Base-by-base conservation (phyloP, 2,329 filamentous ascomycete genomes). In the Ilyonectria robusta region DNA sequence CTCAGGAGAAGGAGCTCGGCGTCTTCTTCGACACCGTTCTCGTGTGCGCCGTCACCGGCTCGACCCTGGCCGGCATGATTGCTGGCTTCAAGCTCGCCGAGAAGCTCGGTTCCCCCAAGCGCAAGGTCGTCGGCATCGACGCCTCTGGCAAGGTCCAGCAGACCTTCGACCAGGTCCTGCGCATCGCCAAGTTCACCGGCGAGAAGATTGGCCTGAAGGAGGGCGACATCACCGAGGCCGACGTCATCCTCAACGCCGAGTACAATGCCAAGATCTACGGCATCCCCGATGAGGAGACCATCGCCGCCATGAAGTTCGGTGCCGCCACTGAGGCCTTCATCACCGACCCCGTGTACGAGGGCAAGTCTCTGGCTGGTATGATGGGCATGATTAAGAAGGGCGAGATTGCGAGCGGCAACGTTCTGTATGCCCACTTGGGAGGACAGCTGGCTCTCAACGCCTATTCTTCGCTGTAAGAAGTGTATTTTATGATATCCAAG, bases 291-390 rank as follows among this genome's bases (percentile, higher is more conserved):
- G 81, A 88, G 77, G 81, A 82, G 73, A 94, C 92, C 1, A 85
- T 91, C 56, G 89, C 89, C 35, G 91, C 91, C 0, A 93, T 94
- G 76, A 87, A 86, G 78, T 90, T 92, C 75, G 90, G 89, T 6
- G 92, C 92, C 0, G 78, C 83, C 65, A 92, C 88, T 1, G 92
- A 94, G 81, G 92, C 87, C 0, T 90, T 94, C 72, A 92, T 94
- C 69, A 93, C 91, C 0, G 92, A 94, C 75, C 92, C 91, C 0
- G 92, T 94, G 1, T 94, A 94, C 74, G 91, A 93, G 80, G 92
- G 92, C 1, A 94, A 94, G 86, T 92, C 89, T 72, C 81, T 94
- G 78, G 91, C 91, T 4, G 92, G 91, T 0, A 86, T 93, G 90
- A 88, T 93, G 71, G 90, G 91, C 76, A 81, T 93, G 82, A 88